Evolutionary conservation across 495 filamentous ascomycete genomes (phyloP), one percentile per base, ranked within the genome.

Genomic region (Jackrogersella multiformis): DNA sequence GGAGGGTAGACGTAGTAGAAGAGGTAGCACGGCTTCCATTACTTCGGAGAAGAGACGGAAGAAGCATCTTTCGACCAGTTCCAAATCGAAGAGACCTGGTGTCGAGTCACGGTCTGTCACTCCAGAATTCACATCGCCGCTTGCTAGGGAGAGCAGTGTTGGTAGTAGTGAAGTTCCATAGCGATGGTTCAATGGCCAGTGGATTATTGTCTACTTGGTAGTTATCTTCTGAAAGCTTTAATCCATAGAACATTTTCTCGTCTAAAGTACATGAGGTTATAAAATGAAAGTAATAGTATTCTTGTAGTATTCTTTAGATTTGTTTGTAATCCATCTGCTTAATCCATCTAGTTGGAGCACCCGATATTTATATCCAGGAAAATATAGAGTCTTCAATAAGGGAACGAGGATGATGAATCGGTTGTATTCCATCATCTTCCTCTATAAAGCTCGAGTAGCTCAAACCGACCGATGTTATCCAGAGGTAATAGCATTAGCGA

Each of bases 21-120:
- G 80, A 70, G 77, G 74, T 5, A 84, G 81, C 72, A 79, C 77
- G 41, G 73, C 77, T 2, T 84, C 81, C 4, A 80, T 61, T 41
- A 74, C 81, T n/a, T 82, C 82, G 8, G 82, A 83, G 4, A 80
- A 81, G 63, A 76, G 79, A 54, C 76, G 80, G 32, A 84, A 84
- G 77, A 80, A 80, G 68, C 73, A 76, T 9, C 52, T 74, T 9
- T 71, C 76, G 36, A 74, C 70, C 8, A 54, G 71, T 5, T 71
- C 72, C 15, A 54, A 63, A 49, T 76, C 78, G 26, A 75, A 68
- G 55, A 74, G 81, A 21, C 71, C 78, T 3, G 72, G 76, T 5
- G 71, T 72, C 12, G 82, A 84, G 30, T 81, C 79, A 6, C 66
- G 81, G 58, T 83, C 81, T 44, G 78, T 81, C 7, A 84, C 83